These are phyloP conservation scores for Trichoderma oligosporum DNA, from an alignment of 2,329 filamentous ascomycete species.

Conservation along the genomic window DNA sequence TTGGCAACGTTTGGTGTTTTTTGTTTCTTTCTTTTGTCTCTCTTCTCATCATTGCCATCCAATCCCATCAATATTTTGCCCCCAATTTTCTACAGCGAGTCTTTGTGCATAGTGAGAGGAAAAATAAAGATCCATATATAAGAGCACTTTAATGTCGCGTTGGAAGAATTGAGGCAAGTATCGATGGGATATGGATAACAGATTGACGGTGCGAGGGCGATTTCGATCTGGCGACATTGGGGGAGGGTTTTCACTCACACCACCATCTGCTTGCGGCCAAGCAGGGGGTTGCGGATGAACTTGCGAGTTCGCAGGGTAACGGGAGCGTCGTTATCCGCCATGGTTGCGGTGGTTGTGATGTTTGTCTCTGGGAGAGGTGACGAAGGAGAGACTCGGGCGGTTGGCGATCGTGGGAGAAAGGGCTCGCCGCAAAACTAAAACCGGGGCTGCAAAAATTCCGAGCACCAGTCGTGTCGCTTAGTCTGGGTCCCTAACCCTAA, in stretches of 20 bases:
- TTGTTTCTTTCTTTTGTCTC: neutral
- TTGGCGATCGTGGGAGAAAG: slow-evolving; percentile 32
- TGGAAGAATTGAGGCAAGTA: neutral
- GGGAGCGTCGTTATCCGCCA: slow-evolving; percentile 78
- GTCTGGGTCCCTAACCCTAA: slow-evolving; percentile 47
- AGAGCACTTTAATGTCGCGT: neutral
- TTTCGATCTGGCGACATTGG: slow-evolving; percentile 11
- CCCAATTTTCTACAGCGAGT: neutral
- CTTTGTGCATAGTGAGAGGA: neutral
- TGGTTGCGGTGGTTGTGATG: slow-evolving; percentile 58
- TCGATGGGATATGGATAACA: slow-evolving; percentile 9
- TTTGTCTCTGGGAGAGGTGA: slow-evolving; percentile 33
- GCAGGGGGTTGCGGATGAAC: slow-evolving; percentile 99
- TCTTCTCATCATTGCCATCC: neutral
- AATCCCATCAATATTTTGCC: neutral
- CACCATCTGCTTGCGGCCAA: slow-evolving; percentile 99
- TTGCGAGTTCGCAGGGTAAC: slow-evolving; percentile 96
- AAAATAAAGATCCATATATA: neutral
- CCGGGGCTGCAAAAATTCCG: slow-evolving; percentile 36
- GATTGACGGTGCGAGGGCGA: neutral
- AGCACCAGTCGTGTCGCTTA: slow-evolving; percentile 37
- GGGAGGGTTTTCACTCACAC: slow-evolving; percentile 66
- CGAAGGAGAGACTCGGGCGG: slow-evolving; percentile 30
- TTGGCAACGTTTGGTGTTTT: neutral
- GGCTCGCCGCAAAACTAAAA: slow-evolving; percentile 30